These are phyloP conservation scores for Kingdonia uniflora DNA, from an alignment of 164 flowering plant species.

Conservation along the genomic window DNA sequence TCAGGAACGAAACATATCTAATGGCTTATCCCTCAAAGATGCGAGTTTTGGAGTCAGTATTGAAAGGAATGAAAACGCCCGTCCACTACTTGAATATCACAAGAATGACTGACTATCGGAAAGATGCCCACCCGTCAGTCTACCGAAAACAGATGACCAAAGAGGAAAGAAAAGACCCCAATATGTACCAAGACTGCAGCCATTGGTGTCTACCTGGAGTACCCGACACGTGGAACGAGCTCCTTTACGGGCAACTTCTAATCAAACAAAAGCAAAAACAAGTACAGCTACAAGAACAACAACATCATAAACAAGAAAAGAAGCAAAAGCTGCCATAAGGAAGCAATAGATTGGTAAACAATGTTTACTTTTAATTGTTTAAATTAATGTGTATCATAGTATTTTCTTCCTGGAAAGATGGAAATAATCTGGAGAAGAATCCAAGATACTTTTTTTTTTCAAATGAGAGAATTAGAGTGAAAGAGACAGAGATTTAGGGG, in stretches of 20 bases:
- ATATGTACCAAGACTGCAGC: slow-evolving; percentile 11
- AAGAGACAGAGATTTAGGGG: background rate
- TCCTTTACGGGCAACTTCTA: slow-evolving; percentile 33
- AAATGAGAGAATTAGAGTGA: background rate
- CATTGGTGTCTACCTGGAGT: slow-evolving; percentile 16
- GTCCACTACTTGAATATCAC: slow-evolving; percentile 9
- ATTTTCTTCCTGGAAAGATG: slow-evolving; percentile 5
- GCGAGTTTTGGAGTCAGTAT: slow-evolving; percentile 8
- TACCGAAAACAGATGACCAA: slow-evolving; percentile 8
- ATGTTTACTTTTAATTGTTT: slow-evolving; percentile 6
- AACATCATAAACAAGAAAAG: background rate
- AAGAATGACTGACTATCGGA: slow-evolving; percentile 9
- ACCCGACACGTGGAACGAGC: slow-evolving; percentile 14
- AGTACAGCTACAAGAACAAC: slow-evolving; percentile 9
- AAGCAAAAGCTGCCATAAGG: slow-evolving; percentile 14
- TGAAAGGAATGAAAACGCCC: slow-evolving; percentile 11
- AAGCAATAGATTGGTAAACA: slow-evolving; percentile 14
- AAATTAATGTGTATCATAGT: slow-evolving; percentile 7
- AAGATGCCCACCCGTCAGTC: slow-evolving; percentile 13
- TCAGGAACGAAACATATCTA: slow-evolving; percentile 9
- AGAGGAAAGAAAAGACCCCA: slow-evolving; percentile 4
- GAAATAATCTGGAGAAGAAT: slow-evolving; percentile 14
- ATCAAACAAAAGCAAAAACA: slow-evolving; percentile 27
- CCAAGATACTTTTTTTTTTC: slow-evolving; percentile 12
- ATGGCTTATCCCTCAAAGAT: slow-evolving; percentile 10